A percentile compares a stretch with the other conserved stretches of the same genome.
Evolutionary conservation across 176 grass and related monocot genomes (phyloP).

Genomic region (Avena atlantica): DNA sequence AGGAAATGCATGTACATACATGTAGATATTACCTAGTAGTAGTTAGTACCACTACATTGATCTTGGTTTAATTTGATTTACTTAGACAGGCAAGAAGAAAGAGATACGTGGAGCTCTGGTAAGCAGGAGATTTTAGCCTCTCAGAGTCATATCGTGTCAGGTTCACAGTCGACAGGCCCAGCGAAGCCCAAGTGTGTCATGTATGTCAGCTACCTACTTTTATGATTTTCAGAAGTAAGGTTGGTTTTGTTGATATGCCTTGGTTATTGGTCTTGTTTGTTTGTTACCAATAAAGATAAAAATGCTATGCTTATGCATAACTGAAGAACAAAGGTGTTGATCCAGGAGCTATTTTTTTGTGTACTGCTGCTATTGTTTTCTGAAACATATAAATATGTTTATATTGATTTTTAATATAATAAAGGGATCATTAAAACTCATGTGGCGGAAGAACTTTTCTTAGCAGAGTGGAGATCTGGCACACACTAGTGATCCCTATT

Average conservation of each 20-base stretch:
- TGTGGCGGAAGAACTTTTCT: too few relatives aligned
- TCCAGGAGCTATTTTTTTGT: background rate
- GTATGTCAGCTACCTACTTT: background rate
- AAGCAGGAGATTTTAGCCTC: constrained; percentile 5
- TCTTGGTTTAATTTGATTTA: background rate
- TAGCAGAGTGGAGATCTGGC: too few relatives aligned
- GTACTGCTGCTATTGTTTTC: too few relatives aligned
- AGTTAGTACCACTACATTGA: background rate
- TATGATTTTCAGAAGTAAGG: background rate
- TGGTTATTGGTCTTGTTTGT: background rate
- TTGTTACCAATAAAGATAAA: too few relatives aligned
- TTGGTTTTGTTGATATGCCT: background rate
- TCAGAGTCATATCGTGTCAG: background rate
- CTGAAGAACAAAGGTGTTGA: background rate
- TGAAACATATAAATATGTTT: too few relatives aligned
- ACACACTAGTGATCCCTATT: too few relatives aligned
- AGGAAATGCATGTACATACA: constrained; percentile 43
- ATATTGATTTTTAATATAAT: too few relatives aligned
- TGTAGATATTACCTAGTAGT: background rate
- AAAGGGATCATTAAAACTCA: too few relatives aligned
- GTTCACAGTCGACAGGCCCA: background rate
- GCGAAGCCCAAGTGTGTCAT: background rate
- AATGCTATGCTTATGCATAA: too few relatives aligned
- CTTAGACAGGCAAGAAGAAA: background rate
- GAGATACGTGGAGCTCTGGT: background rate